Evolutionary conservation across 2,329 filamentous ascomycete genomes (phyloP), one percentile per base, ranked within the genome.

Genomic region (Colletotrichum echinochloae): DNA sequence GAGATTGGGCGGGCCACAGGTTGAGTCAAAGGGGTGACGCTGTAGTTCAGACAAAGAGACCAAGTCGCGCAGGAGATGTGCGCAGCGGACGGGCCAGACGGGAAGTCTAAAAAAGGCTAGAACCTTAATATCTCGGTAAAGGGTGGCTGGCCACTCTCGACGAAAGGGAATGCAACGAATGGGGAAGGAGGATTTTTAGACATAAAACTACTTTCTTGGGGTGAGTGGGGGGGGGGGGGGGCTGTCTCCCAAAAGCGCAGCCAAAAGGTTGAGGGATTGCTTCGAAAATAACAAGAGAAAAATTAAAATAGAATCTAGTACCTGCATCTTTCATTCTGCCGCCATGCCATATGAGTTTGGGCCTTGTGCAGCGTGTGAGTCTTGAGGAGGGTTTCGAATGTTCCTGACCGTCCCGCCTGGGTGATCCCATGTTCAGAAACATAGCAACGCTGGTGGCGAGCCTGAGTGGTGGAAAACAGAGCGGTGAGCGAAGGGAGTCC

Each of bases 341-440:
- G 12, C 55, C 44, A 48, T 18, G 26, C 30, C 26, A 35, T n/a
- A 35, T 30, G 18, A 44, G 67, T 60, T 60, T 49, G 30, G 30
- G 35, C 39, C 46, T 37, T 55, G 62, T 66, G 67, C 49, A 35
- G 49, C 39, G 33, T n/a, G 18, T 39, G 20, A 44, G 18, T 37
- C 28, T 28, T 8, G 41, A 33, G 44, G 54, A 48, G 44, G 60
- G 60, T 62, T 52, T 70, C 46, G 63, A 51, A 23, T 51, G 48
- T 55, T 52, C 37, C 39, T 70, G 39, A 30, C 48, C 48, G 48
- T 61, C 11, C 35, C 52, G 52, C 52, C 52, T 55, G 52, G 28
- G 23, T 54, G 56, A 59, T 67, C 67, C 57, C 67, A 70, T 70
- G 49, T 70, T 67, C 57, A 63, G 67, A 70, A 70, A 70, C 67